Evolutionary conservation across 345 rosid genomes (phyloP), one percentile per base, ranked within the genome.

Genomic region (Dovyalis caffra): DNA sequence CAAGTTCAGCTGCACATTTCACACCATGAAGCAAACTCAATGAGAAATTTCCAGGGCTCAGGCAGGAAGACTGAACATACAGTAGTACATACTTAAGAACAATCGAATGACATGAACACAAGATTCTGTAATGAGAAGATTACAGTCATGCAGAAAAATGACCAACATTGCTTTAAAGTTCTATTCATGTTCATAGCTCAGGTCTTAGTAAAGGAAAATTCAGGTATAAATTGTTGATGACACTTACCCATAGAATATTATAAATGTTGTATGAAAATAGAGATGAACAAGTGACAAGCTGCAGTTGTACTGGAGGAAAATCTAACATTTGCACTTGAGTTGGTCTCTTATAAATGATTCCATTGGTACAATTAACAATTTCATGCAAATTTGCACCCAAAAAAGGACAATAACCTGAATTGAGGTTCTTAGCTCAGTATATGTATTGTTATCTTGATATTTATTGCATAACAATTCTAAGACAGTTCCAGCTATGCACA

Each of bases 1-100:
- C 77, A 90, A 92, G 81, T 92, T 95, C 77, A 95, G 85, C 98
- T 92, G 90, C 87, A 64, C 70, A 77, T 74, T 69, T 69, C 68
- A 82, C 71, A 74, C 74, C 81, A 72, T 35, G 18, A 35, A 68
- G 53, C 35, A n/a, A 68, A 83, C n/a, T 62, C 14, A 49, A 68
- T 56, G 53, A 66, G 71, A 76, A 63, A 20, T 68, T 58, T 12
- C 71, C 45, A 35, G 63, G 62, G n/a, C 16, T 32, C 45, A 63
- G 34, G 47, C 57, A 72, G 40, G 18, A 18, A 64, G 10, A 76
- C 69, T 78, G 63, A 38, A 67, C 26, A 23, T 45, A 61, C 64
- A 69, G 58, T 56, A n/a, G 70, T 14, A 43, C 5, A 49, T 51
- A 68, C n/a, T 72, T 71, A 77, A 63, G 66, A 37, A 51, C 3